Base-by-base conservation (phyloP, 352 stramenopile genomes). In the Saprolegnia diclina region DNA sequence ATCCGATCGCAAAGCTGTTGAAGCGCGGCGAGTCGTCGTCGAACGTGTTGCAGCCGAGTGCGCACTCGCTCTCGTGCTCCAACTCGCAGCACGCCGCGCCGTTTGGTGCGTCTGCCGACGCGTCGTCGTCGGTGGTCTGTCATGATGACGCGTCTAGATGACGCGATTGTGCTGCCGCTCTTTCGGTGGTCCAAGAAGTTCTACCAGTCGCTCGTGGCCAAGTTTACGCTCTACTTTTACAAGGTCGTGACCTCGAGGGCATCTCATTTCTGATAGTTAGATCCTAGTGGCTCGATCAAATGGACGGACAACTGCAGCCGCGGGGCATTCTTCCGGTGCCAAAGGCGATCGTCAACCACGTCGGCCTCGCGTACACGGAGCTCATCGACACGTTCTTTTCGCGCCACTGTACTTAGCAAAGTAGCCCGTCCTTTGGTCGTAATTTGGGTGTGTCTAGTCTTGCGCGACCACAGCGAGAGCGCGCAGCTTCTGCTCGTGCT, bases 11-110 rank as follows among this genome's bases (percentile, higher is more conserved):
- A 55, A 66, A 56, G 40, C 11, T 45, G 9, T 32, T 54, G 5
- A 66, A 66, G 59, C 40, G 59, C 10, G 40, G 59, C 24, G 59
- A 66, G n/a, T 54, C n/a, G n/a, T 56, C 32, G 24, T 66, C 59
- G 21, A 53, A 44, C 7, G 22, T 54, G 18, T 21, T 45, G 18
- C 18, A 22, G 32, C 32, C 7, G 9, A 66, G 59, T 54, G 24
- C 59, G 11, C 32, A 54, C n/a, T 66, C 59, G 18, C 40, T 66
- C 10, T 53, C 29, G 21, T 14, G 9, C 7, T 54, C 59, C 16
- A 24, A 55, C 10, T 56, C n/a, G 40, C 7, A 56, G 19, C 40
- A 53, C 18, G 9, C 22, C 45, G 35, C 9, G 35, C 52, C 24
- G 13, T n/a, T 48, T 48, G 42, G 42, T 48, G 42, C 42, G 13